Evolutionary conservation across 1,284 basidiomycete genomes (phyloP).

Genomic region (Cryptococcus depauperatus): DNA sequence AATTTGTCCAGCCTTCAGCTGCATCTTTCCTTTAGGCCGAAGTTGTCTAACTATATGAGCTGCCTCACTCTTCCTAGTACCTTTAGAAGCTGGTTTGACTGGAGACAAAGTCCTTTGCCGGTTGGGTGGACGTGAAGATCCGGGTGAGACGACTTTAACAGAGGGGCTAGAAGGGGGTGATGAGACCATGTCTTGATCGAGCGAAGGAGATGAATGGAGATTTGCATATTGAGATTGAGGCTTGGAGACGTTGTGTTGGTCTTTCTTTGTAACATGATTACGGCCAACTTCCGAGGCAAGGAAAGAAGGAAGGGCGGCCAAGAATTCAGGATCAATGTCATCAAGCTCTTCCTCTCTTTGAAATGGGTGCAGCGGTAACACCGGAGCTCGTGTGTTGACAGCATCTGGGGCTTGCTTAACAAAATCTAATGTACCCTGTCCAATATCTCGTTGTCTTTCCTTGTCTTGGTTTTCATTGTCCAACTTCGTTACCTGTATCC

Average conservation of each 20-base stretch:
- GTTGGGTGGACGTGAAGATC: conserved; percentile 1
- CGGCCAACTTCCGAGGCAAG: conserved; percentile 29
- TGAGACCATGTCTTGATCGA: background rate
- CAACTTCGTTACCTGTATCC: conserved; percentile 85
- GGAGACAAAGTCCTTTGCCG: background rate
- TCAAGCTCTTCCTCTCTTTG: conserved; percentile 3
- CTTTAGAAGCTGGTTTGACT: conserved; percentile 4
- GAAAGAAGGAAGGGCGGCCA: conserved; percentile 31
- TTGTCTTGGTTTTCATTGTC: conserved; percentile 46
- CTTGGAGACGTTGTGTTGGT: background rate
- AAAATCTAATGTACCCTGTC: conserved; percentile 30
- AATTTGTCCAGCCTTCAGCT: conserved; percentile 26
- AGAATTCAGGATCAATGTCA: conserved; percentile 36
- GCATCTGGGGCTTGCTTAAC: background rate
- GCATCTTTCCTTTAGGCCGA: conserved; percentile 37
- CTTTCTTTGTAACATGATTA: conserved; percentile 12
- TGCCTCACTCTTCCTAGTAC: conserved; percentile 20
- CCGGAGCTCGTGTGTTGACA: background rate
- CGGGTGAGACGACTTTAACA: conserved; percentile 5
- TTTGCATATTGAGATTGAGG: background rate
- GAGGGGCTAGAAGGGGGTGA: conserved; percentile 1
- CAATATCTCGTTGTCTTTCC: conserved; percentile 11
- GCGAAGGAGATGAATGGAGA: background rate
- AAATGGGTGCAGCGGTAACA: background rate
- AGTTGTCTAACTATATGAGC: conserved; percentile 40